These are phyloP conservation scores for Mortierella sp. DNA, from an alignment of 371 early-diverging fungal species.

Conservation along the genomic window DNA sequence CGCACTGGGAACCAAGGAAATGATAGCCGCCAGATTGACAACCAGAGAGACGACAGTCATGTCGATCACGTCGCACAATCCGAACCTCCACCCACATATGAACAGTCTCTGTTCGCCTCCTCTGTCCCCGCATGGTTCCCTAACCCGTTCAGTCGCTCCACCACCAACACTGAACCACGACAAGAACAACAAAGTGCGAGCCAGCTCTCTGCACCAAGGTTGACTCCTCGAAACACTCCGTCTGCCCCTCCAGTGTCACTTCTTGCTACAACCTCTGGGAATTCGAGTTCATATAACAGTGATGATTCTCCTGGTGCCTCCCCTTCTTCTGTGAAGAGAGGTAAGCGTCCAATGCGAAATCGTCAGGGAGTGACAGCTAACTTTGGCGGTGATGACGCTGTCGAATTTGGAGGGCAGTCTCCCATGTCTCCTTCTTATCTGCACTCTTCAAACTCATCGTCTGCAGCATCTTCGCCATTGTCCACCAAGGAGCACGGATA, in stretches of 20 bases:
- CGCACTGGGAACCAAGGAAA: neutral
- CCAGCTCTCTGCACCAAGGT: neutral
- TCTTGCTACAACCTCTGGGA: neutral
- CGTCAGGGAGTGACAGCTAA: neutral
- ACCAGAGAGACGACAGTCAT: neutral
- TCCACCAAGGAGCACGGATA: slow-evolving; percentile 10
- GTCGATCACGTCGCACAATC: neutral
- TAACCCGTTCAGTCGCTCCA: neutral
- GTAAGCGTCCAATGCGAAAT: slow-evolving; percentile 10
- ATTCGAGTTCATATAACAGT: neutral
- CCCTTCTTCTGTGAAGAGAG: slow-evolving; percentile 8
- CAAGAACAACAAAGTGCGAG: neutral
- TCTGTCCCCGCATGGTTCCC: slow-evolving; percentile 1
- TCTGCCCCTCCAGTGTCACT: neutral
- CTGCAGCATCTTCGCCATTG: slow-evolving; percentile 8
- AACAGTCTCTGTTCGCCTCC: neutral
- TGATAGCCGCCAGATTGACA: neutral
- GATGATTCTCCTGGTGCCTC: neutral
- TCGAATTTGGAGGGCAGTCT: slow-evolving; percentile 15
- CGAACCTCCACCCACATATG: slow-evolving; percentile 2
- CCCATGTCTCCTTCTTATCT: slow-evolving; percentile 22
- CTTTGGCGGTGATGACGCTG: neutral
- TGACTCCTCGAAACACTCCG: neutral
- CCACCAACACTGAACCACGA: neutral
- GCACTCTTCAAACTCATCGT: slow-evolving; percentile 9